These are phyloP conservation scores for Eucalyptus victrix DNA, from an alignment of 345 rosid species.

Conservation along the genomic window DNA sequence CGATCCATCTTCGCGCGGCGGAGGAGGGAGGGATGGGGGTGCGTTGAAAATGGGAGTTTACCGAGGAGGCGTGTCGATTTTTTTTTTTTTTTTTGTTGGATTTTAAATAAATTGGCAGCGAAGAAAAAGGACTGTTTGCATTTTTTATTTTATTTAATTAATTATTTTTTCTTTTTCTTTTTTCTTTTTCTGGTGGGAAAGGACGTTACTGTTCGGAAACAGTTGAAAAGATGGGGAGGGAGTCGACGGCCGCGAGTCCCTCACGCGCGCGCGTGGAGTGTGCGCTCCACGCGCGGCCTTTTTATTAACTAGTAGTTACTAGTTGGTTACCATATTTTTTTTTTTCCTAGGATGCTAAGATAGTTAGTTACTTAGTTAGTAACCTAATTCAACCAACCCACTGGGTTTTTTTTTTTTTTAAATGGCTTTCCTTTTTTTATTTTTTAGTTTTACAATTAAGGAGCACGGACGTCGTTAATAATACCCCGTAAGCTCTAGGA, in stretches of 20 bases:
- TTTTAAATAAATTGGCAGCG: not conserved
- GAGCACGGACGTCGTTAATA: not conserved
- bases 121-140: not conserved
- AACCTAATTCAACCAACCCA: not conserved
- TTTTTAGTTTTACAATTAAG: too few relatives aligned
- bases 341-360: too few relatives aligned
- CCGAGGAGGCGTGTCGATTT: not conserved
- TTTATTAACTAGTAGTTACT: not conserved
- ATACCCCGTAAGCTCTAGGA: not conserved
- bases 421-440: too few relatives aligned
- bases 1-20: not conserved
- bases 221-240: not conserved
- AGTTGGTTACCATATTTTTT: not conserved
- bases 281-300: not conserved
- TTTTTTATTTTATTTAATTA: not conserved
- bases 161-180: not conserved
- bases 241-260: not conserved
- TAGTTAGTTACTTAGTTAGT: not conserved
- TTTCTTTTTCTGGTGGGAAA: not conserved
- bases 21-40: not conserved
- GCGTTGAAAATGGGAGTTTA: not conserved
- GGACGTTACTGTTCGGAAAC: not conserved
- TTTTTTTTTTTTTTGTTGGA: not conserved
- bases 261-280: not conserved
- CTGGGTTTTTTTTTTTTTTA: too few relatives aligned